A percentile compares a stretch with the other conserved stretches of the same genome.
Conservation (phyloP, 1,284 basidiomycete species). For the Mycosarcoma mackinlayi region DNA sequence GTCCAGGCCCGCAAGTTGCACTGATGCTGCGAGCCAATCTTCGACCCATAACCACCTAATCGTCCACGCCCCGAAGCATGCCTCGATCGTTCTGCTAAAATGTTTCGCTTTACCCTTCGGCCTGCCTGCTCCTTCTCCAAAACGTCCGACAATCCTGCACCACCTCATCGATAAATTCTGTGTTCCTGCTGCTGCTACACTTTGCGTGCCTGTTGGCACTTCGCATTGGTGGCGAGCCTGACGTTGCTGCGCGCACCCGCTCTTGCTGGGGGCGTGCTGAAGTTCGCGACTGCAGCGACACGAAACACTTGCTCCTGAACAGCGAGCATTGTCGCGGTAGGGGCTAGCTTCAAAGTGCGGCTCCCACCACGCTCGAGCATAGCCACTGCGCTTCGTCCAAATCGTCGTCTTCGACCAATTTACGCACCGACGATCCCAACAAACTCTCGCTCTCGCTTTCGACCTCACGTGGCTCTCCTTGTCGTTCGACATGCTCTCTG, state of each 20-base stretch:
- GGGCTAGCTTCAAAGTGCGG: slow-evolving; percentile 41
- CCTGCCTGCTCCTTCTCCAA: slow-evolving; percentile 43
- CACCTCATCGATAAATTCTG: not conserved
- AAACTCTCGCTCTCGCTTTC: slow-evolving; percentile 1
- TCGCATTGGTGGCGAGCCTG: slow-evolving; percentile 23
- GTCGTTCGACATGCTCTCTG: slow-evolving; percentile 6
- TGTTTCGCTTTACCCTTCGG: slow-evolving; percentile 23
- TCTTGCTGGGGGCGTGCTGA: slow-evolving; percentile 29
- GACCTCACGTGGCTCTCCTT: not conserved
- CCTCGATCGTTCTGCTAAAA: slow-evolving; percentile 21
- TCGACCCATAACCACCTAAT: slow-evolving; percentile 44
- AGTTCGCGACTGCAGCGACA: slow-evolving; percentile 43
- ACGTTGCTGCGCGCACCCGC: slow-evolving; percentile 6
- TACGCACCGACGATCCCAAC: slow-evolving; percentile 45
- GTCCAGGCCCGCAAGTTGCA: slow-evolving; percentile 11
- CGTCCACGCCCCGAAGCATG: slow-evolving; percentile 34
- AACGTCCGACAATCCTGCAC: slow-evolving; percentile 29
- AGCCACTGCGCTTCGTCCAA: slow-evolving; percentile 65
- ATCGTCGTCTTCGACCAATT: slow-evolving; percentile 48
- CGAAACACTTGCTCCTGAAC: slow-evolving; percentile 61
- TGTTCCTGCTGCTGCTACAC: not conserved
- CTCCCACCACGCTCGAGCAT: slow-evolving; percentile 57
- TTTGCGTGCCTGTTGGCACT: slow-evolving; percentile 15
- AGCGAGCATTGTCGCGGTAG: slow-evolving; percentile 55
- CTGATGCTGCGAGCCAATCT: slow-evolving; percentile 44